A percentile compares a stretch with the other conserved stretches of the same genome.
Conservation (phyloP, 805 yeast species). For the Zygosaccharomyces bailii region DNA sequence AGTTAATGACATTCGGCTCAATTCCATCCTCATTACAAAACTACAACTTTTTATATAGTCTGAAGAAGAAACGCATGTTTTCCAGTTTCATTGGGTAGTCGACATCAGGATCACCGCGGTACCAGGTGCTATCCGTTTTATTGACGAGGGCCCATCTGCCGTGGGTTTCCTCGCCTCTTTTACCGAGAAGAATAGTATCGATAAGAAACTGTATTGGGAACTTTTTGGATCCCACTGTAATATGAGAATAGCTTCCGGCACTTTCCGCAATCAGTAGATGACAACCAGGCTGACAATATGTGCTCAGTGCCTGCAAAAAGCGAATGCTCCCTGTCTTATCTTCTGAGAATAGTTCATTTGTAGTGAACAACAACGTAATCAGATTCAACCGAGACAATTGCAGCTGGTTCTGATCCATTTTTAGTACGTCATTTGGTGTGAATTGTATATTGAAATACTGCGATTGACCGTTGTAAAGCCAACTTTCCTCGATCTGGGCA, state of each 20-base stretch:
- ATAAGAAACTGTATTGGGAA: conserved; percentile 81
- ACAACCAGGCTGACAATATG: conserved; percentile 53
- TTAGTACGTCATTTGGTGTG: conserved; percentile 38
- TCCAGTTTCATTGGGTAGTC: conserved; percentile 69
- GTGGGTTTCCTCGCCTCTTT: conserved; percentile 38
- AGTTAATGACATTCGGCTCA: too few species aligned
- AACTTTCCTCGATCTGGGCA: conserved; percentile 43
- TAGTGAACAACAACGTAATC: conserved; percentile 76
- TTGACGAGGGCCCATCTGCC: conserved; percentile 67
- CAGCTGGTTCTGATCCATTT: conserved; percentile 26
- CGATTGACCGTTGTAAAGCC: conserved; percentile 47
- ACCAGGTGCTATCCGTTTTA: conserved; percentile 78
- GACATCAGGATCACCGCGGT: conserved; percentile 51
- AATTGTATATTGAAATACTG: conserved; percentile 36
- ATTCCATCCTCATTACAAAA: background rate
- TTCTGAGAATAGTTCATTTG: conserved; percentile 78
- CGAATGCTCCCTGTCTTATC: conserved; percentile 58
- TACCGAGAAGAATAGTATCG: conserved; percentile 66
- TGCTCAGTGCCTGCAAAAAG: conserved; percentile 52
- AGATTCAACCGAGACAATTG: conserved; percentile 40
- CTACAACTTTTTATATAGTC: conserved; percentile 57
- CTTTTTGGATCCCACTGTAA: conserved; percentile 66
- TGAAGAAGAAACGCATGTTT: conserved; percentile 81
- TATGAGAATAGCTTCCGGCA: conserved; percentile 86
- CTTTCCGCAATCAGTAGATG: conserved; percentile 71